These are phyloP conservation scores for Fusarium sp. DNA, from an alignment of 2,329 filamentous ascomycete genomes.

Conservation along the genomic window DNA sequence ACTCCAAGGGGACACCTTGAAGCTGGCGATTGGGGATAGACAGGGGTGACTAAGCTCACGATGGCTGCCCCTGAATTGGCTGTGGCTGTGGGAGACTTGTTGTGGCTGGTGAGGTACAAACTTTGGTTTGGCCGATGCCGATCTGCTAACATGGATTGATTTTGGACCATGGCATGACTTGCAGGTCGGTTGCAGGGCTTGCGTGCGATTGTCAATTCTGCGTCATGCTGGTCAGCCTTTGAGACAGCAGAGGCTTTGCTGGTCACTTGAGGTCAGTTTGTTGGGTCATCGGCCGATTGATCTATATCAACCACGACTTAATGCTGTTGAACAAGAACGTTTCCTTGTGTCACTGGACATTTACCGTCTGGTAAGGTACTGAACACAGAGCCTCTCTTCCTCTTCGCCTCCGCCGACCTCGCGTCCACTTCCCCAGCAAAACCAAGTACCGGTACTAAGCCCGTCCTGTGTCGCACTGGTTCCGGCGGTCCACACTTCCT, in stretches of 20 bases:
- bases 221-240: conserved; percentile 16
- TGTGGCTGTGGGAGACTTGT: conserved; percentile 22
- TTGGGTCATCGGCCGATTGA: not conserved
- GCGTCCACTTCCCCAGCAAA: not conserved
- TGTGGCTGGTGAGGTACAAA: conserved; percentile 20
- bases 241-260: not conserved
- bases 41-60: conserved; percentile 32
- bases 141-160: conserved; percentile 17
- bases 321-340: not conserved
- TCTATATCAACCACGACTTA: not conserved
- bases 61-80: conserved; percentile 34
- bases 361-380: not conserved
- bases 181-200: conserved; percentile 16
- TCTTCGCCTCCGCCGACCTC: conserved; percentile 18
- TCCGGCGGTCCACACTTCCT: conserved; percentile 1
- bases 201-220: conserved; percentile 18
- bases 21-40: conserved; percentile 19
- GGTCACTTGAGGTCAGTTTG: not conserved
- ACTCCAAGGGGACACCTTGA: conserved; percentile 42
- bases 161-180: conserved; percentile 15
- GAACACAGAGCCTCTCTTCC: not conserved
- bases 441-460: conserved; percentile 16
- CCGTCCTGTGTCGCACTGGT: conserved; percentile 24
- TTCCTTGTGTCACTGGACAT: not conserved
- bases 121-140: conserved; percentile 17